Evolutionary conservation across 2,329 filamentous ascomycete species (phyloP), one percentile per base, ranked within the genome.

Genomic region (Tricladium varicosporioides): DNA sequence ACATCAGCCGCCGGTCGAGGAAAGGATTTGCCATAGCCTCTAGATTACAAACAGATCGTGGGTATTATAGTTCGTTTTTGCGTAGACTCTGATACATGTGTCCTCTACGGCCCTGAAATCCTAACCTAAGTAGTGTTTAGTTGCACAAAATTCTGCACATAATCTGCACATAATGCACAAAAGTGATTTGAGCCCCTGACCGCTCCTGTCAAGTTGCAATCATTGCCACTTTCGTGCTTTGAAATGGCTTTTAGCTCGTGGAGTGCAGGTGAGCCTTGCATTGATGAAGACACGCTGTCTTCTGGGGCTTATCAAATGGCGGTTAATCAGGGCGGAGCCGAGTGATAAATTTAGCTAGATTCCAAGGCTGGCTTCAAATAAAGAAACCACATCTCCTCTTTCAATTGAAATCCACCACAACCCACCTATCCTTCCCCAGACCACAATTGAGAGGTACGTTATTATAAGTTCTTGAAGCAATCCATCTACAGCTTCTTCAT

Each of bases 351-450:
- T 56, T 56, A 56, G 54, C 44, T 31, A 47, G 47, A 33, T 36
- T 32, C 36, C 54, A 33, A 57, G 22, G 22, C 22, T 27, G 7
- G 22, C 50, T 45, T 44, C 2, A 27, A 53, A 60, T 63, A 65
- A 67, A 66, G 60, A 49, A 55, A 64, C 53, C 63, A 62, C 54
- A 62, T 66, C 60, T 60, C 60, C 60, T 65, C 62, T 58, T 60
- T 47, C 47, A 52, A 54, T 32, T 51, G 47, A 43, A 42, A 18
- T 40, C 33, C 40, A 27, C 19, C 46, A 48, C 43, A 54, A 32
- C 50, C 44, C 43, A 33, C 43, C 43, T 18, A 15, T 15, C 51
- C 15, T 31, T 32, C 44, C 54, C 18, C 48, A 43, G 48, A 31
- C 9, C 11, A 8, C 16, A 5, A 46, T 47, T 56, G 19, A 56